Evolutionary conservation across 129 eudicot genomes (phyloP), one percentile per base, ranked within the genome.

Genomic region (Erigeron canadensis): DNA sequence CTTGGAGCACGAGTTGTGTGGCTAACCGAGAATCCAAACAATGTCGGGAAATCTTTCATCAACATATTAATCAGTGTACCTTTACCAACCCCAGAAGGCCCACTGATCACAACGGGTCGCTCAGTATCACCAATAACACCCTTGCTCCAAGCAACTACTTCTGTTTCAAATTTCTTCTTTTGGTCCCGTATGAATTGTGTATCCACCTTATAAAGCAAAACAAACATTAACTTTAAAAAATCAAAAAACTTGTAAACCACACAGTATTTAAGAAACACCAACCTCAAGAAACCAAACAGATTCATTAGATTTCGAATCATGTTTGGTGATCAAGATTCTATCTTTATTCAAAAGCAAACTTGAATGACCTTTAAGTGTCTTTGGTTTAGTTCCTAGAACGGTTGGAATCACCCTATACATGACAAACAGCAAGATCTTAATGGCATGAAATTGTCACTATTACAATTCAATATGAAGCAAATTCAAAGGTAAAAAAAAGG

Each of bases 1-100:
- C 98, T 84, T 41, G 96, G 96, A 72, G 83, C 88, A 15, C 98
- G 95, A 17, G 98, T 94, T 22, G 98, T 94, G 81, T 94, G 98
- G 85, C 98, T 94, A 72, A 94, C 98, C 0, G 98, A 94, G 81
- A 94, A 94, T 43, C 98, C 98, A 79, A 94, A 94, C 88, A 72
- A 87, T 2, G 82, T 50, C 7, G 97, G 98, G 44, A 87, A 89
- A 38, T 94, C 98, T 82, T 84, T 79, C 98, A 89, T 89, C 47
- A 94, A 80, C 74, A 65, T 70, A 67, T 65, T 74, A 63, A 80
- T 80, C 57, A 94, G 75, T 22, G 98, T 94, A 15, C 98, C 98
- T 79, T 94, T 94, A 34, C 98, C 98, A 55, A 94, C 98, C 13
- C 98, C 98, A 12, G 98, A 94, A 11, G 98, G 98, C 12, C 98